Evolutionary conservation across 495 filamentous ascomycete genomes (phyloP).

Genomic region (Trypethelium eluteriae): DNA sequence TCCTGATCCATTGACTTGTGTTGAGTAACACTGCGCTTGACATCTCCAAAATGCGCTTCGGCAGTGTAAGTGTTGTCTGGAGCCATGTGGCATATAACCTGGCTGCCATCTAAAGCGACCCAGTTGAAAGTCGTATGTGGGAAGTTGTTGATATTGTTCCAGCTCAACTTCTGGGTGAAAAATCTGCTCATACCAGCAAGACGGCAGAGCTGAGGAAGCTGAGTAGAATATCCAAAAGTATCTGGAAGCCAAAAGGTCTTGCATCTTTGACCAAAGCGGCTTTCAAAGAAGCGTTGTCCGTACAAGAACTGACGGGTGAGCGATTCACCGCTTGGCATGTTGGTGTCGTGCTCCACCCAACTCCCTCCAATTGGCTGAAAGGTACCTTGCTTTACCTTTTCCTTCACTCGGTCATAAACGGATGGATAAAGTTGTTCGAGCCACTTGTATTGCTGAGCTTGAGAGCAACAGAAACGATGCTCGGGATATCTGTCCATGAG

Average conservation of each 20-base stretch:
- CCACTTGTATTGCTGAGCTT: slow-evolving; percentile 98
- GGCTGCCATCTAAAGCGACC: slow-evolving; percentile 88
- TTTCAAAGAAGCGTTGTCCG: slow-evolving; percentile 89
- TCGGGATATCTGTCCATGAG: slow-evolving; percentile 92
- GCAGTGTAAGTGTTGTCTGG: slow-evolving; percentile 93
- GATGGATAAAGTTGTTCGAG: slow-evolving; percentile 80
- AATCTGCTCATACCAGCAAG: slow-evolving; percentile 91
- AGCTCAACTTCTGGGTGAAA: slow-evolving; percentile 92
- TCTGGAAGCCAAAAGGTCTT: slow-evolving; percentile 96
- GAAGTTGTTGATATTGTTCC: slow-evolving; percentile 99
- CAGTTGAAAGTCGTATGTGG: slow-evolving; percentile 98
- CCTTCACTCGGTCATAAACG: slow-evolving; percentile 81
- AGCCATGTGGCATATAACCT: slow-evolving; percentile 95
- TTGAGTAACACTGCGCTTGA: slow-evolving; percentile 80
- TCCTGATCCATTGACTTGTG: slow-evolving; percentile 95
- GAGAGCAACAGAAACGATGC: slow-evolving; percentile 82
- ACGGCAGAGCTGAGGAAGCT: slow-evolving; percentile 87
- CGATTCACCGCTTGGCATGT: slow-evolving; percentile 91
- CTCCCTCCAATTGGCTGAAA: slow-evolving; percentile 95
- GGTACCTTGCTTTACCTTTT: slow-evolving; percentile 77
- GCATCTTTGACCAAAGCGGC: slow-evolving; percentile 80
- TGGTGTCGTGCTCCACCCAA: slow-evolving; percentile 99
- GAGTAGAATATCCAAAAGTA: slow-evolving; percentile 93
- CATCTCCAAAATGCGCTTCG: slow-evolving; percentile 88
- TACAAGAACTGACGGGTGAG: slow-evolving; percentile 92